Base-by-base conservation (phyloP, 2,329 filamentous ascomycete genomes). In the Coleophoma crateriformis region DNA sequence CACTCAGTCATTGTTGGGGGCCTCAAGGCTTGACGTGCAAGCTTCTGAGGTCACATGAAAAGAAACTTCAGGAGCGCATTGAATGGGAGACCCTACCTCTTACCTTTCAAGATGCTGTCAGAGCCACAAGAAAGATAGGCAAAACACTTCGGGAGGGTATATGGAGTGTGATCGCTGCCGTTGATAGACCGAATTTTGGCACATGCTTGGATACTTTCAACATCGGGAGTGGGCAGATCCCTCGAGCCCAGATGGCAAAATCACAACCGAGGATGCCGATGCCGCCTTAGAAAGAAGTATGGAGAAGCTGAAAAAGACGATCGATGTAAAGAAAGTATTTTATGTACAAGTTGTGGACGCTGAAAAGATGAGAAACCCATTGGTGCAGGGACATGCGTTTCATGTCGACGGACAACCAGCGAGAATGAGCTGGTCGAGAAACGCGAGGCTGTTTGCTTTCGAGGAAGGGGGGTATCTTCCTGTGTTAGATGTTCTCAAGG, bases 191-290 rank as follows among this genome's bases (percentile, higher is more conserved):
- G 14, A 90, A 90, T 66, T 88, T 91, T 61, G 87, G 87, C 11
- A 71, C 89, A 39, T 89, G 85, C 61, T 72, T 90, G 20, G 87
- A 91, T 66, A 88, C 83, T 0, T 91, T 88, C 70, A 88, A 90
- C 66, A 85, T 90, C 54, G 81, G 8, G 77, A 88, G 49, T 90
- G 81, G 57, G 86, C 82, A 0, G 85, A 90, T 58, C 86, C 86
- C 0, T 67, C 78, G 0, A 65, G 72, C 0, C 55, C 69, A 0
- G 70, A 70, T 0, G 79, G 84, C 3, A 74, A 73, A 55, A 78
- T 71, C 0, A 55, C 67, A 0, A 71, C 79, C 52, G 84, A 79
- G 7, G 79, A 85, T 2, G 65, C 70, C 5, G 79, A 85, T 2
- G 65, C 70, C 5, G 79, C 74, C 1, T 71, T 86, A 1, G 62